Conservation (phyloP, 139 green algal genomes). For the Coccomyxa sp. region DNA sequence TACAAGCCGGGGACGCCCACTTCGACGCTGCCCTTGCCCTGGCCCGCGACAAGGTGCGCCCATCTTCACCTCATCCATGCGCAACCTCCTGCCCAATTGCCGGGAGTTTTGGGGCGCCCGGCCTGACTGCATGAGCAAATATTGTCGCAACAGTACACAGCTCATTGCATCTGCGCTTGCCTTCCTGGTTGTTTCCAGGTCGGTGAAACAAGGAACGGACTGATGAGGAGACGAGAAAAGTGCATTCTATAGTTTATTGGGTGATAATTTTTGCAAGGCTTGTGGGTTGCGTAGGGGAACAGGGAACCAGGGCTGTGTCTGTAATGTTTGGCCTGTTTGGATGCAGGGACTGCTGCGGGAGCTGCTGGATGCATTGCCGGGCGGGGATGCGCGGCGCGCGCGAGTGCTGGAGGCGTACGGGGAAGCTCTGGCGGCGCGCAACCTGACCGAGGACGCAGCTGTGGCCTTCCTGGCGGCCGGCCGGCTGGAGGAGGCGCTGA, state of each 20-base stretch:
- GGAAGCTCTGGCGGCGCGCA: conserved; percentile 34
- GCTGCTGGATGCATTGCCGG: conserved; percentile 51
- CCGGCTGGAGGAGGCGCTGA: conserved; percentile 39
- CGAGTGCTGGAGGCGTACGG: conserved; percentile 42
- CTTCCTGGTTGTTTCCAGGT: too few species aligned
- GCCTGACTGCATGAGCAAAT: neutral
- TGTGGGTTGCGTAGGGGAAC: too few species aligned
- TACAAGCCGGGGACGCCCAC: conserved; percentile 46
- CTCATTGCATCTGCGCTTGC: too few species aligned
- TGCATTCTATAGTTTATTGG: too few species aligned
- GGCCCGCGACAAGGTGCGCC: conserved; percentile 29
- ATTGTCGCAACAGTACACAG: neutral
- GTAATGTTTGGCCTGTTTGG: neutral
- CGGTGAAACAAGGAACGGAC: too few species aligned
- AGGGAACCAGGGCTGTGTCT: neutral
- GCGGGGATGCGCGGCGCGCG: conserved; percentile 2
- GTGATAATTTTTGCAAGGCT: too few species aligned
- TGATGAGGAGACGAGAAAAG: too few species aligned
- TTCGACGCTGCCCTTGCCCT: conserved; percentile 62
- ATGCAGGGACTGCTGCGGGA: conserved; percentile 63
- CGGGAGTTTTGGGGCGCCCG: neutral
- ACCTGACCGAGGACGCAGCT: conserved; percentile 61
- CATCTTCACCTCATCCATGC: neutral
- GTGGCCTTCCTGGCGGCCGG: conserved; percentile 66
- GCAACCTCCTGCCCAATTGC: neutral